phyloP scores from a whole-genome alignment of 345 rosid species.

The Rhodamnia argentea region DNA sequence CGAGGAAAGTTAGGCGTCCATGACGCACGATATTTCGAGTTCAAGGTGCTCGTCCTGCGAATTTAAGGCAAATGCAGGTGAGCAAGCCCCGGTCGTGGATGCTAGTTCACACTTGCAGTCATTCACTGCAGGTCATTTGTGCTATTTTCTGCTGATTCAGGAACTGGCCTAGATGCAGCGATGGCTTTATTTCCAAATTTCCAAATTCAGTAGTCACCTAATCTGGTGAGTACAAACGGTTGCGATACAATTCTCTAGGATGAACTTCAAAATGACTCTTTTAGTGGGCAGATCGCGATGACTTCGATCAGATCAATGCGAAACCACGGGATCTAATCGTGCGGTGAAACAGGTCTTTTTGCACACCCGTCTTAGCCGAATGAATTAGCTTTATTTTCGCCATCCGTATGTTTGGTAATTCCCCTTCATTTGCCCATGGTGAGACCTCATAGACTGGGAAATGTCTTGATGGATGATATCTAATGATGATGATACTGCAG shows the following conservation, averaged over 20 bases:
- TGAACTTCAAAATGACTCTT: neutral
- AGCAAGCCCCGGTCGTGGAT: neutral
- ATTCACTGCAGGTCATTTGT: slow-evolving; percentile 6
- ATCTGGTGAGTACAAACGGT: neutral
- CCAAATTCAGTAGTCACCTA: neutral
- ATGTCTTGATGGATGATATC: neutral
- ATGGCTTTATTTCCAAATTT: neutral
- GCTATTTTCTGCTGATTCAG: neutral
- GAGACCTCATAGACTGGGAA: neutral
- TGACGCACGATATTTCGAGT: neutral
- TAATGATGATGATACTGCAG: neutral
- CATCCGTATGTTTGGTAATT: neutral
- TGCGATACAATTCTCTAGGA: neutral
- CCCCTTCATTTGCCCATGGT: neutral
- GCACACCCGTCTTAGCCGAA: neutral
- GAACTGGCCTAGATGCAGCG: neutral
- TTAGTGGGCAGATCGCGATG: neutral
- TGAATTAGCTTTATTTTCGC: neutral
- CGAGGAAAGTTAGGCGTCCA: neutral
- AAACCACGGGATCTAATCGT: neutral
- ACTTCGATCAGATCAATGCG: neutral
- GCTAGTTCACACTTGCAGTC: slow-evolving; percentile 47
- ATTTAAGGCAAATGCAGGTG: neutral
- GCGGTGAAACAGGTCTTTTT: neutral
- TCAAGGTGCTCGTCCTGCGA: neutral